Conservation (phyloP, 257 asterid species). For the Solanum dulcamara region DNA sequence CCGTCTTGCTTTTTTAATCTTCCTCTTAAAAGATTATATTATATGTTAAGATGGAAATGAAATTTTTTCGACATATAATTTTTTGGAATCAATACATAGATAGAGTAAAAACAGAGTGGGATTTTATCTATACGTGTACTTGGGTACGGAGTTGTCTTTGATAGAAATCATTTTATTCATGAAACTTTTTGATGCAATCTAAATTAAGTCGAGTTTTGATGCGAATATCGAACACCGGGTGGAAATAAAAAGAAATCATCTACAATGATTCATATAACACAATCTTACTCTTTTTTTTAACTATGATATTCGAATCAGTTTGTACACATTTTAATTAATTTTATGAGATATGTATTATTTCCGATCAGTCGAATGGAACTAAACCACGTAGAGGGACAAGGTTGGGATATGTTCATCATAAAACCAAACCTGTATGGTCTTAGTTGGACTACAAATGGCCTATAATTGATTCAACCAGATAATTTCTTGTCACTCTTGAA, state of each 20-base stretch:
- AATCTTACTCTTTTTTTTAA: too few species aligned
- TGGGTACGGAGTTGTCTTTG: background rate
- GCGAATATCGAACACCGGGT: too few species aligned
- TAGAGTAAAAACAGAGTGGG: background rate
- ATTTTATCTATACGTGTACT: background rate
- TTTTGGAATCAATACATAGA: background rate
- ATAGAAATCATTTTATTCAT: fast-evolving
- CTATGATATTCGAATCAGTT: fast-evolving
- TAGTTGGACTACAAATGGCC: background rate
- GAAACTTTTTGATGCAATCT: too few species aligned
- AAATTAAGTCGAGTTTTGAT: too few species aligned
- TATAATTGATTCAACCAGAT: too few species aligned
- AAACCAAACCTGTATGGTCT: too few species aligned
- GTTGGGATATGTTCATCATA: background rate
- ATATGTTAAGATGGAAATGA: background rate
- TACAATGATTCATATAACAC: background rate
- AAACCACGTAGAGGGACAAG: fast-evolving
- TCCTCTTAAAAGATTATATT: background rate
- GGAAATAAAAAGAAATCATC: background rate
- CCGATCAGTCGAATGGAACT: background rate
- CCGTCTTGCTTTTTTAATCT: background rate
- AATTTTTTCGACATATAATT: background rate
- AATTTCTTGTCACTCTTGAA: too few species aligned
- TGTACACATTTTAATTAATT: too few species aligned
- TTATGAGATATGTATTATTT: too few species aligned